Evolutionary conservation across 2,329 filamentous ascomycete species (phyloP).

Genomic region (Stachybotrys chlorohalonatus): DNA sequence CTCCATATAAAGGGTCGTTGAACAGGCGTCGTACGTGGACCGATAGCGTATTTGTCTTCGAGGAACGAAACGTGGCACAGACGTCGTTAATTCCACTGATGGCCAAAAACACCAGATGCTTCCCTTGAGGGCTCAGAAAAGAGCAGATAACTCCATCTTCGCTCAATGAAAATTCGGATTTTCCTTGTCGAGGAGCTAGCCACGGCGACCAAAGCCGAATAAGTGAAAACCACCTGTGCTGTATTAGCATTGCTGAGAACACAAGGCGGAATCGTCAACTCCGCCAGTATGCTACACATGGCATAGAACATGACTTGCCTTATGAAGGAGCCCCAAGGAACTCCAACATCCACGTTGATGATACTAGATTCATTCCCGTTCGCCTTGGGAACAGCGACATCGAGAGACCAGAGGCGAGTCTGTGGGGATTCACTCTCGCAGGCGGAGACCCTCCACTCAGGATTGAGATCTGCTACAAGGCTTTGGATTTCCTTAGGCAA

Average conservation of each 20-base stretch:
- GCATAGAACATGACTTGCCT: conserved; percentile 28
- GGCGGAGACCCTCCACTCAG: conserved; percentile 42
- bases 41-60: conserved; percentile 54
- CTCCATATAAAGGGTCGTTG: not conserved
- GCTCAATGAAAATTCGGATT: conserved; percentile 54
- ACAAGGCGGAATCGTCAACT: not conserved
- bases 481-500: conserved; percentile 34
- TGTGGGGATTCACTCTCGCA: conserved; percentile 57
- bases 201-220: conserved; percentile 75
- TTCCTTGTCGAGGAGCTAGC: conserved; percentile 82
- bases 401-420: conserved; percentile 63
- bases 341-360: conserved; percentile 49
- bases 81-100: conserved; percentile 67
- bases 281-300: no score
- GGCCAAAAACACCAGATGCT: conserved; percentile 68
- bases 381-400: conserved; percentile 45
- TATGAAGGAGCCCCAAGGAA: conserved; percentile 47
- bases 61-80: conserved; percentile 58
- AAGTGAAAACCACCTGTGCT: conserved; percentile 65
- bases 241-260: conserved; percentile 1
- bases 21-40: conserved; percentile 46
- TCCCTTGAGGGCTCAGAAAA: conserved; percentile 64
- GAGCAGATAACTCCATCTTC: conserved; percentile 72
- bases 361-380: conserved; percentile 48
- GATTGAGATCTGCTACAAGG: conserved; percentile 49